Base-by-base conservation (phyloP, 2,329 filamentous ascomycete species). In the Hypoxylon sp. region DNA sequence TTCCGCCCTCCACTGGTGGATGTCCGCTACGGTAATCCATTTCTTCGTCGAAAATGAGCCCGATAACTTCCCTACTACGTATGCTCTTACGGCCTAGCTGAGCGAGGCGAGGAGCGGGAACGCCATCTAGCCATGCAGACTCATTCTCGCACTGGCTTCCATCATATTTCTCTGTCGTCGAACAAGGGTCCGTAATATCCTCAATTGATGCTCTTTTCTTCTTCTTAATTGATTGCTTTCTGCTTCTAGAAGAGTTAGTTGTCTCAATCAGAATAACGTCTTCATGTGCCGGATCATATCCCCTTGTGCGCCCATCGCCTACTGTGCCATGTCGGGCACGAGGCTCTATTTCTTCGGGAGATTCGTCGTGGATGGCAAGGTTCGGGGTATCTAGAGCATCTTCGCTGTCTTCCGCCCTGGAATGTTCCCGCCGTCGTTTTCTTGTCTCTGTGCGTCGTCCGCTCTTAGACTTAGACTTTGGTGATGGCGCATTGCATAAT, bases 21-120 rank as follows among this genome's bases (percentile, higher is more conserved):
- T 29, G 47, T 16, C 41, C 43, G 48, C 25, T 29, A 29, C n/a
- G 2, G 21, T 32, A 21, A 27, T 67, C 61, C 16, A 34, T 48
- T 52, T 74, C 71, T 43, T 76, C 74, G 11, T 74, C 71, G 58
- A 74, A 75, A 30, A 71, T 39, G 21, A 76, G 65, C 8, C 75
- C 76, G 32, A 78, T 77, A 5, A 78, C 59, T 41, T 78, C 76
- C 46, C 67, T 76, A 34, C 74, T 77, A 32, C 74, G 73, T 43
- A 77, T 70, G 51, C 71, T 71, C 55, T 69, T 77, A 37, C 74
- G 72, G 14, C 71, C 68, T 4, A 78, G 55, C 16, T 65, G 69
- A 41, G 70, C 74, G 48, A 78, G 64, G 21, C 75, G 74, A 56
- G 75, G 75, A 25, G 73, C 56, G n/a, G 71, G 71, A 32, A 52